A percentile compares a stretch with the other conserved stretches of the same genome.
These are phyloP conservation scores for Tuber indicum DNA, from an alignment of 495 filamentous ascomycete species.

Conservation along the genomic window DNA sequence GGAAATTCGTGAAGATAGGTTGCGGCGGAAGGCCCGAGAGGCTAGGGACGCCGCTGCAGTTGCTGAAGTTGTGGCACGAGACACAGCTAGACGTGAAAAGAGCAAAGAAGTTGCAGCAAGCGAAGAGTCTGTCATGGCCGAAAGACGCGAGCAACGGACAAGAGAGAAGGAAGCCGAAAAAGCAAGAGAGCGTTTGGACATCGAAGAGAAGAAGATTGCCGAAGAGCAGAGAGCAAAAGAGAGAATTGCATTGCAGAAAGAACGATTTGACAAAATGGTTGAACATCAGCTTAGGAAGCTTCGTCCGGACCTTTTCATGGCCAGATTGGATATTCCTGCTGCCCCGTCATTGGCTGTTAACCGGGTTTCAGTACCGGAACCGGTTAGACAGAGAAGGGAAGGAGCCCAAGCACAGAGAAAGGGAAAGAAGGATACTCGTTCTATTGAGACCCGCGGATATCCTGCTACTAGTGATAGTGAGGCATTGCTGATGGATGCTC, in stretches of 20 bases:
- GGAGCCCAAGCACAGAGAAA: neutral
- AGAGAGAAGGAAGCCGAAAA: slow-evolving; percentile 28
- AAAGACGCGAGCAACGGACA: slow-evolving; percentile 22
- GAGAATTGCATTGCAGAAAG: slow-evolving; percentile 22
- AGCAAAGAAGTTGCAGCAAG: slow-evolving; percentile 15
- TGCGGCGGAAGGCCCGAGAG: slow-evolving; percentile 19
- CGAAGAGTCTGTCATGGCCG: slow-evolving; percentile 14
- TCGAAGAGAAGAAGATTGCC: slow-evolving; percentile 17
- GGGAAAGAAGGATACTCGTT: slow-evolving; percentile 1
- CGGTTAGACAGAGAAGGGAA: neutral
- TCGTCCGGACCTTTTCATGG: slow-evolving; percentile 31
- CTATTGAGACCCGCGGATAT: neutral
- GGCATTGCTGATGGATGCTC: neutral
- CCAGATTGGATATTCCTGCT: neutral
- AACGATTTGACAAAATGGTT: slow-evolving; percentile 34
- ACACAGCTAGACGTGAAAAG: slow-evolving; percentile 25
- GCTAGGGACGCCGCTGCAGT: slow-evolving; percentile 32
- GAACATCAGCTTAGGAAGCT: slow-evolving; percentile 31
- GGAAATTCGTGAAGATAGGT: slow-evolving; percentile 26
- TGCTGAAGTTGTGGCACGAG: slow-evolving; percentile 29
- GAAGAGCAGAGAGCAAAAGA: slow-evolving; percentile 29
- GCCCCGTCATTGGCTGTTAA: slow-evolving; percentile 2
- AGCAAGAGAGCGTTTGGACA: slow-evolving; percentile 20
- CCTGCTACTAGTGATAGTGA: slow-evolving; percentile 2
- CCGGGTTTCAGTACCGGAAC: slow-evolving; percentile 6